These are phyloP conservation scores for Potentilla sterilis DNA, from an alignment of 306 rosid genomes.

Conservation along the genomic window DNA sequence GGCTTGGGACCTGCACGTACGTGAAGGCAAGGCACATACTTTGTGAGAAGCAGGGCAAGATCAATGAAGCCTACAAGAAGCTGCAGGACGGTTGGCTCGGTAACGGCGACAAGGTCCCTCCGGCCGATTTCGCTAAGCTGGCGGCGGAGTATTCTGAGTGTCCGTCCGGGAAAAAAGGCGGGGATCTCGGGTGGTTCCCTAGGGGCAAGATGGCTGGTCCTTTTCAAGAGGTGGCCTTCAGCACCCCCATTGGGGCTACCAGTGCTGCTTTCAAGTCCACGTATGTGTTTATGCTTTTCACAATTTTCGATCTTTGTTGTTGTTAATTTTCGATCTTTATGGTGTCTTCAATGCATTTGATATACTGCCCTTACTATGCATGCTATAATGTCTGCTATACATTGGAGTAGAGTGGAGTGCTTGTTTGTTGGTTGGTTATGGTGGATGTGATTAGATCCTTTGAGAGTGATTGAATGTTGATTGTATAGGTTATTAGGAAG, in stretches of 20 bases:
- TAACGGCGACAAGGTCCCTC: slow-evolving; percentile 93
- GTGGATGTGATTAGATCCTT: background rate
- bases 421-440: background rate
- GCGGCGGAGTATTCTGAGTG: slow-evolving; percentile 67
- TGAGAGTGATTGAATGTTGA: background rate
- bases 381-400: background rate
- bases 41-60: slow-evolving; percentile 96
- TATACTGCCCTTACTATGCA: background rate
- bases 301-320: background rate
- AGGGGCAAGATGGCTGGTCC: slow-evolving; percentile 99
- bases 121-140: slow-evolving; percentile 85
- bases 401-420: background rate
- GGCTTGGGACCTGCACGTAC: slow-evolving; percentile 95
- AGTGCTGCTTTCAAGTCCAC: slow-evolving; percentile 94
- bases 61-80: slow-evolving; percentile 94
- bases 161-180: slow-evolving; percentile 98
- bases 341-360: background rate
- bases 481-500: background rate
- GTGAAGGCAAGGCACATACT: slow-evolving; percentile 92
- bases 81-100: slow-evolving; percentile 91
- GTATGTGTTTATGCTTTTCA: slow-evolving; percentile 30
- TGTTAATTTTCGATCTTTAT: background rate
- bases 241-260: slow-evolving; percentile 72
- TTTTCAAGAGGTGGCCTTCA: slow-evolving; percentile 93
- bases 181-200: slow-evolving; percentile 98